A percentile compares a stretch with the other conserved stretches of the same genome.
These are phyloP conservation scores for Mycena rosella DNA, from an alignment of 768 basidiomycete genomes.

Conservation along the genomic window DNA sequence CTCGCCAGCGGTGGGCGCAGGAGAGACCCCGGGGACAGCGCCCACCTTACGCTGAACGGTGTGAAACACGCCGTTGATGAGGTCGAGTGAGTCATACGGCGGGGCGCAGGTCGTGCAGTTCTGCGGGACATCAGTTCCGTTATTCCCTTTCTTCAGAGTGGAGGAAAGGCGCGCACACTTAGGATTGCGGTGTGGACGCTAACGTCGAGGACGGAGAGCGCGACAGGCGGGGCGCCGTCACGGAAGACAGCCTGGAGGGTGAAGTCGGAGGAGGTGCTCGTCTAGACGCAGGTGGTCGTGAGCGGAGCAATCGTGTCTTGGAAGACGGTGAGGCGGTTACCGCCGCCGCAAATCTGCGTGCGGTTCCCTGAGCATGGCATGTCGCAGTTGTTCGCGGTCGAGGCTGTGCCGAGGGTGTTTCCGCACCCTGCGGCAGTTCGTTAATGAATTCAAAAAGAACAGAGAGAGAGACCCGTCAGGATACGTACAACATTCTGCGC, in stretches of 20 bases:
- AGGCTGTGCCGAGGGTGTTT: background rate
- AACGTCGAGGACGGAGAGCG: background rate
- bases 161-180: background rate
- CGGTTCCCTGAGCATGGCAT: conserved; percentile 5
- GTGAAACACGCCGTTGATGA: background rate
- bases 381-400: background rate
- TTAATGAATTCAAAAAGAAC: background rate
- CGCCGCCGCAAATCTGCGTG: conserved; percentile 6
- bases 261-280: background rate
- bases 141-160: background rate
- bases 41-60: background rate
- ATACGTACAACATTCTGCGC: conserved; percentile 19
- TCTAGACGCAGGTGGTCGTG: conserved; percentile 2
- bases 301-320: background rate
- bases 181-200: background rate
- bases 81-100: background rate
- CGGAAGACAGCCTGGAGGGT: background rate
- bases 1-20: background rate
- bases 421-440: background rate
- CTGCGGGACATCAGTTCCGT: background rate
- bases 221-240: background rate
- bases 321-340: conserved; percentile 8
- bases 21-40: background rate
- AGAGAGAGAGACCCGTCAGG: background rate
- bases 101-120: background rate